Evolutionary conservation across 2,329 filamentous ascomycete species (phyloP), one percentile per base, ranked within the genome.

Genomic region (Penicillium glabrum): DNA sequence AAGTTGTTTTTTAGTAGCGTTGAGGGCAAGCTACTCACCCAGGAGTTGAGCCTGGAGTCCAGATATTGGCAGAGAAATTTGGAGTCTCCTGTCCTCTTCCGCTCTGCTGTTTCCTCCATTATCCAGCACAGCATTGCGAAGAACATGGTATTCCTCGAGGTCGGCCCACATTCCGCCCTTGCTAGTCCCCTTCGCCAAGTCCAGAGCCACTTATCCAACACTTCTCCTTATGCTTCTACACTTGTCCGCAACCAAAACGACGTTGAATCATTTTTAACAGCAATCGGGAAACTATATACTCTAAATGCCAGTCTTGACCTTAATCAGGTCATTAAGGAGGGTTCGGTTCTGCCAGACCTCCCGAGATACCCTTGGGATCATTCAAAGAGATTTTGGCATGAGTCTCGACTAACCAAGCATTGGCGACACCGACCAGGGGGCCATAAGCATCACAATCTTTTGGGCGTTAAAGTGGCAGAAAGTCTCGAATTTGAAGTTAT

Each of bases 81-180:
- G 5, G 48, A 62, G 21, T 64, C 58, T 1, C 62, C 65, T 3
- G 67, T 69, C 2, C 46, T 60, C 1, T 69, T 69, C 48, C 41
- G 47, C 6, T 35, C 43, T 5, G 63, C 66, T 5, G 45, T 68
- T 9, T 48, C 16, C 13, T 11, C 5, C 19, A 59, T 33, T 16
- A 46, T 68, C 4, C 21, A 45, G 14, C 19, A 35, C 11, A 14
- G 14, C 1, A 11, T 26, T 19, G 16, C 5, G 27, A 6, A 35
- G 8, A 6, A 41, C 1, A 35, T 54, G 16, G 39, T 67, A 1
- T 54, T 70, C 8, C 10, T 76, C 0, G 72, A 77, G 53, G 57
- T 74, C 33, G 73, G 75, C 0, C 74, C 76, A 1, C 75, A 77
- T 50, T 67, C 70, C 19, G 69, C 72, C 0, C 64, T 79, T 1